Percentiles rank a stretch among this genome's conserved stretches.
phyloP scores from a whole-genome alignment of 352 stramenopile species.

The Halophytophthora polymorphica region DNA sequence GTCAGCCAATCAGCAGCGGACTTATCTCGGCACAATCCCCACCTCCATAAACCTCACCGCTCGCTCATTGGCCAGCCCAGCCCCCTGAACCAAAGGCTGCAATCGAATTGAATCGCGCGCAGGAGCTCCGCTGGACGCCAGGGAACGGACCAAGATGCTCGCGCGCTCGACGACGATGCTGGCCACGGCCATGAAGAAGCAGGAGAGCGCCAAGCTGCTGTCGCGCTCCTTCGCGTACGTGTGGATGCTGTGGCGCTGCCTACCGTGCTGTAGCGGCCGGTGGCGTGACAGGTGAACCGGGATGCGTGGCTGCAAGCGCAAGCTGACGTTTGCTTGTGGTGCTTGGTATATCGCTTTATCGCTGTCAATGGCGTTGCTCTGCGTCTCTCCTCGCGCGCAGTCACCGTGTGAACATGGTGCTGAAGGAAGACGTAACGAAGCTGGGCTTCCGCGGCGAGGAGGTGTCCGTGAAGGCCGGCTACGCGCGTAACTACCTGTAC shows the following conservation, averaged over 20 bases:
- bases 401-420: constrained; percentile 82
- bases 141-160: constrained; percentile 33
- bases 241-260: too few relatives aligned
- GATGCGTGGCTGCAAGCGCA: too few relatives aligned
- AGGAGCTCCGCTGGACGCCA: background rate
- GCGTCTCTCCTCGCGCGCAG: constrained; percentile 17
- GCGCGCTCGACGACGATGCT: constrained; percentile 28
- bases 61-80: too few relatives aligned
- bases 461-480: constrained; percentile 91
- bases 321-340: background rate
- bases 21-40: too few relatives aligned
- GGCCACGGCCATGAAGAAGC: constrained; percentile 30
- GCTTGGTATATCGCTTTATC: too few relatives aligned
- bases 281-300: too few relatives aligned
- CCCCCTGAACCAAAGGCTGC: too few relatives aligned
- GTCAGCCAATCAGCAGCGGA: too few relatives aligned
- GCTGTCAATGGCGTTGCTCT: background rate
- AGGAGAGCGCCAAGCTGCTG: constrained; percentile 38
- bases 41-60: too few relatives aligned
- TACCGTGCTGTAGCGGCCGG: background rate
- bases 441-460: constrained; percentile 90
- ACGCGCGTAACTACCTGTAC: constrained; percentile 93
- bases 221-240: constrained; percentile 68
- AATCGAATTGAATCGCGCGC: too few relatives aligned
- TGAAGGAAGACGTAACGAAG: constrained; percentile 82